These are phyloP conservation scores for Syzygium syzygioides DNA, from an alignment of 441 rosid genomes.

Conservation along the genomic window DNA sequence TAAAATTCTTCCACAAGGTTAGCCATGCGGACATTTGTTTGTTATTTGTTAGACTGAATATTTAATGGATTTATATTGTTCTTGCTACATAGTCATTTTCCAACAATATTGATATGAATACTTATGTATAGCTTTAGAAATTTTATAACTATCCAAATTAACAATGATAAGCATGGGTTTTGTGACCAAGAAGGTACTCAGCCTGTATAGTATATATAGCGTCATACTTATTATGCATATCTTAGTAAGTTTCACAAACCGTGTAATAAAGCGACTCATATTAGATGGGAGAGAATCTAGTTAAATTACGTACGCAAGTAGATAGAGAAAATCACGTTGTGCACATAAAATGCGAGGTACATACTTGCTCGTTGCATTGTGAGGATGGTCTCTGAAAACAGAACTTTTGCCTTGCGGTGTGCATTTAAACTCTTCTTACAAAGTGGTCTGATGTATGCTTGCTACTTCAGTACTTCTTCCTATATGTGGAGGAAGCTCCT, in stretches of 20 bases:
- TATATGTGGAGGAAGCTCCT: not conserved
- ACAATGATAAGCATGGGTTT: not conserved
- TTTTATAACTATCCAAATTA: not conserved
- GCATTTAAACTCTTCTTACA: not conserved
- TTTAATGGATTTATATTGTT: not conserved
- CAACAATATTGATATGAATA: not conserved
- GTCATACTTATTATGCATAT: not conserved
- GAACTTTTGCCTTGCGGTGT: not conserved
- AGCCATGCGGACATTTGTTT: not conserved
- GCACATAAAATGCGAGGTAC: not conserved
- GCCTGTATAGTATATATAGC: not conserved
- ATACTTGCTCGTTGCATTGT: not conserved
- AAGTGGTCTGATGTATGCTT: not conserved
- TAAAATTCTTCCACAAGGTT: not conserved
- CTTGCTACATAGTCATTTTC: not conserved
- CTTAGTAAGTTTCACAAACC: not conserved
- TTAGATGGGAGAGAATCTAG: not conserved
- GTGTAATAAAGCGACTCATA: not conserved
- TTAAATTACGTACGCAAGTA: not conserved
- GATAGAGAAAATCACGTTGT: not conserved
- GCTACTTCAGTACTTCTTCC: not conserved
- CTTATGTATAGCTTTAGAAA: not conserved
- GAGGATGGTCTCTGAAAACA: not conserved
- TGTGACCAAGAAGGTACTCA: not conserved
- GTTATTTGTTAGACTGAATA: not conserved